These are phyloP conservation scores for Fusarium nodosum DNA, from an alignment of 2,329 filamentous ascomycete species.

Conservation along the genomic window DNA sequence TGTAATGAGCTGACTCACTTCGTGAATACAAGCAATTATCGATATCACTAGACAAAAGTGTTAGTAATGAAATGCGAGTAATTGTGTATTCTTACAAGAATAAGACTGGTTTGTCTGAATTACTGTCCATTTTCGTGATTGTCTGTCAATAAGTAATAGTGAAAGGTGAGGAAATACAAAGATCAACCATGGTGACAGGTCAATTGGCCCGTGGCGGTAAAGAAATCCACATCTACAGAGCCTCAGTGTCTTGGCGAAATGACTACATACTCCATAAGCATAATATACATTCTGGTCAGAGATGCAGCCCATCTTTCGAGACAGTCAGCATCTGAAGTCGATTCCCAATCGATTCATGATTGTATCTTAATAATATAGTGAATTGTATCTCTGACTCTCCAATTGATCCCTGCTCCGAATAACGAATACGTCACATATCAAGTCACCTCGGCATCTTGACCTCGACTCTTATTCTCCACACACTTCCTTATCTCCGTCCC, in stretches of 20 bases:
- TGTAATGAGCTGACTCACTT: constrained; percentile 64
- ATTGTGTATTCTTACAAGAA: constrained; percentile 55
- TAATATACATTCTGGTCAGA: not conserved
- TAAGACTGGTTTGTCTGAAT: constrained; percentile 54
- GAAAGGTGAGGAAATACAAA: rapidly evolving
- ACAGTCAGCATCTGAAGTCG: too few relatives aligned
- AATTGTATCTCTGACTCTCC: rapidly evolving
- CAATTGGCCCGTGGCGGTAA: not conserved
- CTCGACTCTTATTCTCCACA: constrained; percentile 13
- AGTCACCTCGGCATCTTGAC: constrained; percentile 28
- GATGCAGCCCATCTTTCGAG: too few relatives aligned
- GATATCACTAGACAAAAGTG: constrained; percentile 79
- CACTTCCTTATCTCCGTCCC: constrained; percentile 20
- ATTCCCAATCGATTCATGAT: too few relatives aligned
- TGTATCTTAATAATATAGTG: too few relatives aligned
- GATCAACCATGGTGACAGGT: not conserved
- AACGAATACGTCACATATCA: not conserved
- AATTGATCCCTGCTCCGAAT: not conserved
- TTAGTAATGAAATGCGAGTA: rapidly evolving
- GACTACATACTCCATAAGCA: not conserved
- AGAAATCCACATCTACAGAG: not conserved
- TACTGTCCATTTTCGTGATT: not conserved
- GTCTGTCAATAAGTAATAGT: rapidly evolving
- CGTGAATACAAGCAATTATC: constrained; percentile 97
- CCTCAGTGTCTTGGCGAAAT: not conserved